phyloP scores from a whole-genome alignment of 345 rosid species.

The Erysimum cheiranthoides region DNA sequence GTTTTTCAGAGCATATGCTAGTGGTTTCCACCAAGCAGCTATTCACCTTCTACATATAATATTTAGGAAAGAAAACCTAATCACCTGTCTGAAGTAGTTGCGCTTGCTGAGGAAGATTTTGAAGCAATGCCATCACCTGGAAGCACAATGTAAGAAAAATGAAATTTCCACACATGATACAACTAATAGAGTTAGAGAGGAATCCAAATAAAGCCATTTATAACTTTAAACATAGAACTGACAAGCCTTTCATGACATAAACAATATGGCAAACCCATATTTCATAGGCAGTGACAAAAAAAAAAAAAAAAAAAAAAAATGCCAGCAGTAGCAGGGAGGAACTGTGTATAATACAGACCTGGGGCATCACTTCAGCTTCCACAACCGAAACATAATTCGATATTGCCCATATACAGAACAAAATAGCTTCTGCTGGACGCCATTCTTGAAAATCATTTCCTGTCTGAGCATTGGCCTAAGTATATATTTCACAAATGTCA shows the following conservation, averaged over 20 bases:
- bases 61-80: constrained; percentile 33
- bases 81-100: constrained; percentile 94
- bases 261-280: constrained; percentile 18
- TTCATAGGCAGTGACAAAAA: not conserved
- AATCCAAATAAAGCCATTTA: constrained; percentile 25
- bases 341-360: constrained; percentile 54
- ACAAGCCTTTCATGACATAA: constrained; percentile 17
- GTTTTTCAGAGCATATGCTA: constrained; percentile 25
- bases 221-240: constrained; percentile 12
- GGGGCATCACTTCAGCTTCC: constrained; percentile 94
- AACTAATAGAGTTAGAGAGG: constrained; percentile 19
- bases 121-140: constrained; percentile 89
- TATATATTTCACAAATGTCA: constrained; percentile 32
- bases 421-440: constrained; percentile 97
- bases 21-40: constrained; percentile 31
- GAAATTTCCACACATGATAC: constrained; percentile 13
- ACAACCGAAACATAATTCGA: constrained; percentile 78
- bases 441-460: constrained; percentile 73
- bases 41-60: constrained; percentile 21
- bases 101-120: constrained; percentile 86
- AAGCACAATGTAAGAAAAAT: constrained; percentile 33
- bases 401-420: constrained; percentile 92
- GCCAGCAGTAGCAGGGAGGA: constrained; percentile 20
- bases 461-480: constrained; percentile 75
- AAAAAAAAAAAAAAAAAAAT: not conserved